Base-by-base conservation (phyloP, 768 basidiomycete genomes). In the Clavulina sp. region DNA sequence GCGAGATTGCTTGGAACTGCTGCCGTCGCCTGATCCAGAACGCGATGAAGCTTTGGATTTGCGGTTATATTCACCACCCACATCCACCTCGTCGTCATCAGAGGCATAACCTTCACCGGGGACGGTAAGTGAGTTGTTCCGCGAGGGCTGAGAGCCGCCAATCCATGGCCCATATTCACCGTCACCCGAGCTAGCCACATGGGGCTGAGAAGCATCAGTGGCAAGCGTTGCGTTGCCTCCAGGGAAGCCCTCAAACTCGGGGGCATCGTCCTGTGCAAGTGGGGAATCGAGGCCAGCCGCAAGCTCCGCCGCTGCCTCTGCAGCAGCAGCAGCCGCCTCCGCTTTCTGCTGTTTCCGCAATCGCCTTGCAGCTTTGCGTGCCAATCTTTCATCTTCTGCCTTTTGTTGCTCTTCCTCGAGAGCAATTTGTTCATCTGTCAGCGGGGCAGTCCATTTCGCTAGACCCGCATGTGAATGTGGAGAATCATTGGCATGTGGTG, bases 1-100 rank as follows among this genome's bases (percentile, higher is more conserved):
- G 13, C 43, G 26, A n/a, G n/a, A n/a, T n/a, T n/a, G n/a, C n/a
- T n/a, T n/a, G 16, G 43, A 46, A 28, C 43, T 46, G 26, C 43
- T 46, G 9, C 43, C 43, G 24, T 46, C 43, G 9, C 43, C 43
- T 9, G 43, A 46, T 13, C 43, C 43, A 28, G 13, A 46, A 16
- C 26, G 13, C 13, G 43, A 9, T 16, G 16, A 16, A 9, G 13
- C 9, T 24, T 28, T 46, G 13, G 43, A 46, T 28, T 24, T 13
- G 13, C 43, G 43, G 26, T 46, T 46, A 46, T 46, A 46, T 24
- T 46, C 43, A 13, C 43, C 43, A 28, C 43, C 43, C 13, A 26
- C 43, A 28, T 46, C 43, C 43, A 26, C 43, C 26, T 46, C 43
- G 13, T 46, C 43, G 13, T 46, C 43, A n/a, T n/a, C n/a, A n/a